Evolutionary conservation across 257 asterid species (phyloP).

Genomic region (Solanum rostratum): DNA sequence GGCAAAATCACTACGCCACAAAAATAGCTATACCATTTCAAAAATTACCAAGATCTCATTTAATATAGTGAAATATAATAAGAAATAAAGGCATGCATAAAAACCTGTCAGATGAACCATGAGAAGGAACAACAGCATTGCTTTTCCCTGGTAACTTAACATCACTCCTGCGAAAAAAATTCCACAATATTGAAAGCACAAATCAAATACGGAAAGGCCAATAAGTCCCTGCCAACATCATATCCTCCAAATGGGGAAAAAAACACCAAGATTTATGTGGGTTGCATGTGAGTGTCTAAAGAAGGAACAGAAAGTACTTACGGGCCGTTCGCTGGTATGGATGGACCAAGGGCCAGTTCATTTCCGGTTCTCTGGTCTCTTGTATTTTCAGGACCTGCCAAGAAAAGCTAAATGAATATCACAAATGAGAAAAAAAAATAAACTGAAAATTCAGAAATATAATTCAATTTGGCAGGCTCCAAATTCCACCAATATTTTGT

Average conservation of each 20-base stretch:
- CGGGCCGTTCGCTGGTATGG: conserved; percentile 42
- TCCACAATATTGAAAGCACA: background rate
- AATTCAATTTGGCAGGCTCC: background rate
- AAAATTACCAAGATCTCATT: background rate
- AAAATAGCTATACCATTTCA: background rate
- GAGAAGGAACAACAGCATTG: conserved; percentile 37
- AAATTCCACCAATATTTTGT: background rate
- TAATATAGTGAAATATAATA: conserved; percentile 3
- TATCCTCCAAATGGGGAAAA: background rate
- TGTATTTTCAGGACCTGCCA: conserved; percentile 71
- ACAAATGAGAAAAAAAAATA: background rate
- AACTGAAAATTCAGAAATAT: background rate
- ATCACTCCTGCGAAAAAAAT: conserved; percentile 40
- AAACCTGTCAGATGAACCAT: conserved; percentile 67
- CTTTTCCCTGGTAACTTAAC: conserved; percentile 49
- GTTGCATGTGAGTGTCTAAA: background rate
- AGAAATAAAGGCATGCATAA: conserved; percentile 1
- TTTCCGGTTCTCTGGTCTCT: conserved; percentile 30
- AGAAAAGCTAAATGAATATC: conserved; percentile 7
- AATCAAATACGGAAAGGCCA: background rate
- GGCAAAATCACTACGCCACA: background rate
- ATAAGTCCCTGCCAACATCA: background rate
- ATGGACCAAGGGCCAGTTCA: conserved; percentile 53
- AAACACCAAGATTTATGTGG: background rate
- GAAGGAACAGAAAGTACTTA: conserved; percentile 22